Base-by-base conservation (phyloP, 1,139 yeast genomes). In the Scheffersomyces parashehatae region DNA sequence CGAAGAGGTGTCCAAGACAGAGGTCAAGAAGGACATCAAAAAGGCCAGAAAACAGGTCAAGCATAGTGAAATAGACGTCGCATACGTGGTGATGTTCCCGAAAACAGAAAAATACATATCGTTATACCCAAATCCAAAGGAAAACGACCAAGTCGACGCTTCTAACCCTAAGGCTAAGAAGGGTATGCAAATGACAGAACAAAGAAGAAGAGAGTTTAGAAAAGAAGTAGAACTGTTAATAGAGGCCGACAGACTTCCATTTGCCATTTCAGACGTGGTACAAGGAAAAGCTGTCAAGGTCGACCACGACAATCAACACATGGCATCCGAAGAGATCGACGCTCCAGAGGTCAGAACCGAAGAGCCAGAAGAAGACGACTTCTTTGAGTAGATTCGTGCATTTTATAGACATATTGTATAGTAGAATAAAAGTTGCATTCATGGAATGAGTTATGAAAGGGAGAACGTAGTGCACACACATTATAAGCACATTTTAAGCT, bases 51-150 rank as follows among this genome's bases (percentile, higher is more conserved):
- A 77, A 49, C 73, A 72, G 39, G 65, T 86, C 40, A 64, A 65
- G 44, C 83, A 84, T 50, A 74, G 82, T 40, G 86, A 85, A 58
- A 68, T 84, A 10, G 96, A 91, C 56, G 67, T 88, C 35, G 88
- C 88, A 29, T 93, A 93, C 58, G 82, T 85, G 15, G 75, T 83
- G 13, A 74, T 85, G 56, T 93, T 82, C 68, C 98, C 99, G 29
- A 81, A 80, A 58, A 77, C 83, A 40, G 82, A 82, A 54, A 91
- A 89, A 65, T 93, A 93, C 61, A 81, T 89, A 31, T 82, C 97
- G 0, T 67, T 93, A 47, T 93, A 82, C 60, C 88, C 88, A 6
- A 67, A 67, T 42, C 54, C 52, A 12, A 53, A 54, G 8, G 55
- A 62, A 8, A 65, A 64, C 15, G 62, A 59, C 7, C 59, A 53